Evolutionary conservation across 2,329 filamentous ascomycete genomes (phyloP), one percentile per base, ranked within the genome.

Genomic region (Sclerotinia minor): DNA sequence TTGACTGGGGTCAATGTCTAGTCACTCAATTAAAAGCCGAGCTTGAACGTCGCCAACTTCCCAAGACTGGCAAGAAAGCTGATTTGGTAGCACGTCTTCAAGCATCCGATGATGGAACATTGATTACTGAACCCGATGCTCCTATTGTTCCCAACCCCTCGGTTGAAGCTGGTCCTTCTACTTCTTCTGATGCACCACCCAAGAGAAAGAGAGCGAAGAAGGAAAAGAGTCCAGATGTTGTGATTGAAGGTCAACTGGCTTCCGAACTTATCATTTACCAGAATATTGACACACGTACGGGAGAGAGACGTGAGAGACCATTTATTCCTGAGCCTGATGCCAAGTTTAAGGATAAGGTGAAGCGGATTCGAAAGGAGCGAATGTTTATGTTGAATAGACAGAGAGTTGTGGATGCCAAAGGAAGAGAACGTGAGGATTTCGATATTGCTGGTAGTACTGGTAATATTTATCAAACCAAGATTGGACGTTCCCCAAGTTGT

Each of bases 21-120:
- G 90, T 93, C 69, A 82, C 86, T 41, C 88, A 92, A 74, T 83
- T 93, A 70, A 90, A 89, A 78, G 85, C 85, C n/a, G 89, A 92
- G 80, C 83, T 92, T 59, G 91, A 90, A 78, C 81, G 81, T 66
- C 86, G 89, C 70, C 86, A 87, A 26, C 83, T 92, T 45, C 81
- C 87, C 5, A 84, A 87, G 69, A 84, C 85, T 24, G 90, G 90
- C 7, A 82, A 91, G 58, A 91, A 92, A 77, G 83, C 87, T 19
- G 89, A 90, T 68, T 84, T 92, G 59, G 82, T 92, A 68, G 70
- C 84, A 92, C 65, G 82, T 92, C 69, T 93, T 50, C 79, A 79
- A 61, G 79, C 77, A 24, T 78, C 79, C 44, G 73, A 74, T 59
- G 70, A 76, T 58, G 64, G 55, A n/a, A n/a, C 49, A 35, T 49